Evolutionary conservation across 2,329 filamentous ascomycete species (phyloP).

Genomic region (Sporothrix mexicana): DNA sequence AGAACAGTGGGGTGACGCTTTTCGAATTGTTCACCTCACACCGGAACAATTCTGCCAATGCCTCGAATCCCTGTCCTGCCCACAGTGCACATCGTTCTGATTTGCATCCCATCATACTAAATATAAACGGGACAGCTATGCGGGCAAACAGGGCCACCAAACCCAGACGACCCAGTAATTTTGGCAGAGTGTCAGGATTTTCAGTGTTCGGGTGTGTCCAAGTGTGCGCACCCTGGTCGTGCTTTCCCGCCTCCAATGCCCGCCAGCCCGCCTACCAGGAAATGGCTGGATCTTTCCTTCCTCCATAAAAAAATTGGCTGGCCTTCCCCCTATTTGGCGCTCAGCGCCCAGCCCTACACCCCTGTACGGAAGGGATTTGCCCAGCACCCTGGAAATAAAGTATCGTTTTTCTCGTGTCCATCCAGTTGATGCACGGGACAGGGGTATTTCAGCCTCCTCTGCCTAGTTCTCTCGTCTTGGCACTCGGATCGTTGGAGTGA

Average conservation of each 20-base stretch:
- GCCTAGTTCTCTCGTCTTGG: constrained; percentile 7
- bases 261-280: background rate
- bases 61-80: background rate
- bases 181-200: too few species aligned
- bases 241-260: background rate
- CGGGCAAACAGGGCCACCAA: background rate
- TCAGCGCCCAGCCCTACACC: constrained; percentile 1
- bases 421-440: constrained; percentile 18
- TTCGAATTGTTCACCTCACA: background rate
- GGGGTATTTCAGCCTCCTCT: constrained; percentile 19
- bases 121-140: constrained; percentile 28
- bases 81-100: background rate
- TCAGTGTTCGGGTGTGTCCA: too few species aligned
- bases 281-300: background rate
- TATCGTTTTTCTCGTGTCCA: background rate
- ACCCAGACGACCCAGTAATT: background rate
- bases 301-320: background rate
- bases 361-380: background rate
- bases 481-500: background rate
- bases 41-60: constrained; percentile 2
- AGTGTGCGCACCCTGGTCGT: background rate
- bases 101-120: constrained; percentile 2
- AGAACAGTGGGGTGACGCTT: constrained; percentile 1
- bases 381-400: constrained; percentile 2
- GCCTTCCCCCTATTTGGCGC: background rate